These are phyloP conservation scores for Trichophyton benhamiae DNA, from an alignment of 2,329 filamentous ascomycete species.

Conservation along the genomic window DNA sequence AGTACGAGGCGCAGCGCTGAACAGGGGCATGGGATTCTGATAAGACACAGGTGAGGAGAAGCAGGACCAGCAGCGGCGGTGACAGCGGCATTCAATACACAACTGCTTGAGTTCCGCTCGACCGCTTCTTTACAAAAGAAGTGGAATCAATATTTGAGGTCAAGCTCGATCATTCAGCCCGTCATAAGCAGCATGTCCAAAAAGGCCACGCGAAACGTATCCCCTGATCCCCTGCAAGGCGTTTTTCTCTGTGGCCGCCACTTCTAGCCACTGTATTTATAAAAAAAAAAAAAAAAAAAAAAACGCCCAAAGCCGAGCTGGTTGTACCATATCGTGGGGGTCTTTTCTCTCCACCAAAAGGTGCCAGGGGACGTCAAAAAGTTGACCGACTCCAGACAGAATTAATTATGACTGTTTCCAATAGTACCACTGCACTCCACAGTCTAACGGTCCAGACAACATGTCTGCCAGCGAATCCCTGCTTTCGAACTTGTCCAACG, in stretches of 20 bases:
- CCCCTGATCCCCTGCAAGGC: conserved; percentile 4
- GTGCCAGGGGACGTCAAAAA: not conserved
- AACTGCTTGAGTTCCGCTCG: too few species aligned
- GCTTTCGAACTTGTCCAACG: not conserved
- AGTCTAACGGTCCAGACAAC: not conserved
- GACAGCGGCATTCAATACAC: too few species aligned
- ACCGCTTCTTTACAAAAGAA: too few species aligned
- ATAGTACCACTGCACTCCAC: not conserved
- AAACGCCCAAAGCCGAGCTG: too few species aligned
- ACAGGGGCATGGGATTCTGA: not conserved
- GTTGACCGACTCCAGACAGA: not conserved
- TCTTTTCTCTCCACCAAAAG: not conserved
- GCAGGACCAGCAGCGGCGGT: not conserved
- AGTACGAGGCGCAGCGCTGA: not conserved
- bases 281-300: not conserved
- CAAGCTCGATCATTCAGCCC: not conserved
- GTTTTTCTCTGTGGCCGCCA: not conserved
- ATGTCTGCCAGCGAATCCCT: not conserved
- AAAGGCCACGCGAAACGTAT: not conserved
- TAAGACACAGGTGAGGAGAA: not conserved
- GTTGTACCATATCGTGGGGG: not conserved
- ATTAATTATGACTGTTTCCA: too few species aligned
- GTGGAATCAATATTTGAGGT: too few species aligned
- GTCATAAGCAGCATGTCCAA: not conserved
- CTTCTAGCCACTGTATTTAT: not conserved